Conservation (phyloP, 257 asterid species). For the Ehretia macrophylla region DNA sequence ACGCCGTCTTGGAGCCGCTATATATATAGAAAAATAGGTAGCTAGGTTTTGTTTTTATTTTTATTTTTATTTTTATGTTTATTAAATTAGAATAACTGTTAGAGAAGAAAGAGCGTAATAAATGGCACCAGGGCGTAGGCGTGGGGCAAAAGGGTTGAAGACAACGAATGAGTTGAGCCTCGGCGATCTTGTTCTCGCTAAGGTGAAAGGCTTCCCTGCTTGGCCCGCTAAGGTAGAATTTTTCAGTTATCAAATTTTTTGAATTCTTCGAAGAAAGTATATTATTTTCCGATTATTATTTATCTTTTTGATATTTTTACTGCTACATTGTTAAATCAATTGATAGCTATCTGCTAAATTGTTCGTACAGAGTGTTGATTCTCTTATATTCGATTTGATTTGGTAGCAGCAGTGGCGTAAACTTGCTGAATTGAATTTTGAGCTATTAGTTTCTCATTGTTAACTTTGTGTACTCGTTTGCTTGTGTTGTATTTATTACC, state of each 20-base stretch:
- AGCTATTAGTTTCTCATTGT: neutral
- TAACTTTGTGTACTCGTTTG: neutral
- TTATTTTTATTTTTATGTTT: neutral
- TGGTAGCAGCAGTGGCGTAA: neutral
- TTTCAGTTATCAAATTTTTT: neutral
- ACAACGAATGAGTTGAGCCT: slow-evolving; percentile 51
- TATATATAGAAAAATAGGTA: neutral
- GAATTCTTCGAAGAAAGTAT: no score
- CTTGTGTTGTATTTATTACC: neutral
- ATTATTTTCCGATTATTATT: slow-evolving; percentile 4
- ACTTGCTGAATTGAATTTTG: neutral
- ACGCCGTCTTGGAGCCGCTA: neutral
- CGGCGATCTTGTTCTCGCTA: slow-evolving; percentile 93
- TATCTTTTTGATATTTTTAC: neutral
- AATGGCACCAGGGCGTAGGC: slow-evolving; percentile 80
- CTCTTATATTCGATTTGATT: neutral
- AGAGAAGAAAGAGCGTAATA: slow-evolving; percentile 12
- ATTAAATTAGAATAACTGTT: neutral
- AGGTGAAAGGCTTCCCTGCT: slow-evolving; percentile 87
- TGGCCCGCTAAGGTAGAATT: slow-evolving; percentile 86
- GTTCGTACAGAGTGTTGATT: no score
- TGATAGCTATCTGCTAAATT: neutral
- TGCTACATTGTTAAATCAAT: neutral
- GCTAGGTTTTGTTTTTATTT: neutral
- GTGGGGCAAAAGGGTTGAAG: slow-evolving; percentile 56